Conservation (phyloP, 1,284 basidiomycete species). For the Cerrena zonata region DNA sequence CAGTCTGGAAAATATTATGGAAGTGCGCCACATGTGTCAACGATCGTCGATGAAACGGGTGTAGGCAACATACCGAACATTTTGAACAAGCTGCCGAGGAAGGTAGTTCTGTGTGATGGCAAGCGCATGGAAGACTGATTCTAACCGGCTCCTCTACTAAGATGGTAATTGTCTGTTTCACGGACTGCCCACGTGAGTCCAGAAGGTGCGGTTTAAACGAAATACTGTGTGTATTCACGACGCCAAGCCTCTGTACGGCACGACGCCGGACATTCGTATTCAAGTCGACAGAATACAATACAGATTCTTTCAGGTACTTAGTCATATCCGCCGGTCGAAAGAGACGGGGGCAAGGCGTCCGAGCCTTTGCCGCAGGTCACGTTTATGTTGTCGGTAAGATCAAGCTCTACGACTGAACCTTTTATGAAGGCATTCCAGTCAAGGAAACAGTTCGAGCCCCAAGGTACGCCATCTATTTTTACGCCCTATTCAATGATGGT, state of each 20-base stretch:
- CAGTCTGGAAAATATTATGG: neutral
- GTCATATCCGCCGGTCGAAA: constrained; percentile 51
- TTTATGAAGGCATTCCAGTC: constrained; percentile 55
- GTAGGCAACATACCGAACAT: neutral
- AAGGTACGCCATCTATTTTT: constrained; percentile 46
- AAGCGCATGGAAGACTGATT: neutral
- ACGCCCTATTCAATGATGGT: constrained; percentile 38
- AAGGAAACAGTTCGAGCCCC: constrained; percentile 56
- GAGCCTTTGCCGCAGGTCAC: constrained; percentile 43
- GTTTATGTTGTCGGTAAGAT: constrained; percentile 47
- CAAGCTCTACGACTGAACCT: constrained; percentile 44
- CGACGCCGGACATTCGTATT: neutral
- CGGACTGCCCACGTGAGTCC: neutral
- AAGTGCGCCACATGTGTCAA: neutral
- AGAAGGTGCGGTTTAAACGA: neutral
- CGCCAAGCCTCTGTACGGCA: neutral
- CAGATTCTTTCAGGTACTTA: constrained; percentile 7
- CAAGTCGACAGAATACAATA: neutral
- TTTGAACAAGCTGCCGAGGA: too few species aligned
- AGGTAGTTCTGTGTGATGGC: neutral
- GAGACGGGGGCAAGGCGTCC: constrained; percentile 50
- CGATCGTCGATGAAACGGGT: neutral
- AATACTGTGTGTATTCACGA: neutral
- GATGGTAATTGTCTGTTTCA: neutral
- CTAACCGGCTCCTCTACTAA: neutral